phyloP scores from a whole-genome alignment of 495 filamentous ascomycete genomes.

The Parmelia sp. region DNA sequence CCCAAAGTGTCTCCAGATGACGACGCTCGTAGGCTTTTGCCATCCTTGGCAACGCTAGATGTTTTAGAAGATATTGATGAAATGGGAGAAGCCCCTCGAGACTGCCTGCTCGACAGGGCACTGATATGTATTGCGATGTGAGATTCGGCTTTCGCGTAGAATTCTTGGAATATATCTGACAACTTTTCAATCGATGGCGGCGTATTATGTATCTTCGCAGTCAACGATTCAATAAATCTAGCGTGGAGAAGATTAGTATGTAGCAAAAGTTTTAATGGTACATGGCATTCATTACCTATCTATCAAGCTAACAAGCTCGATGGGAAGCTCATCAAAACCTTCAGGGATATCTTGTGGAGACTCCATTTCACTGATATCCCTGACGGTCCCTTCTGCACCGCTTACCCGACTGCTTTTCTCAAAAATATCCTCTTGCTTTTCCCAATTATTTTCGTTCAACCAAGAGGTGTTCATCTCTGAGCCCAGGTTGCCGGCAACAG shows the following conservation, averaged over 20 bases:
- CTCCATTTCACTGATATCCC: conserved; percentile 23
- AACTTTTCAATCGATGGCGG: conserved; percentile 81
- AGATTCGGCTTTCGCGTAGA: conserved; percentile 74
- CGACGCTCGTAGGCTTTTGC: conserved; percentile 16
- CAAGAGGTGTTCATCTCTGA: conserved; percentile 25
- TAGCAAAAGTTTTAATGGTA: neutral
- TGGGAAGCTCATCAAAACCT: conserved; percentile 70
- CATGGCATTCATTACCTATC: conserved; percentile 58
- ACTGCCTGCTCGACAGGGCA: conserved; percentile 66
- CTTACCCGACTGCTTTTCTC: conserved; percentile 24
- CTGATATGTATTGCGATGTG: conserved; percentile 87
- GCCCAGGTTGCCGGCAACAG: conserved; percentile 39
- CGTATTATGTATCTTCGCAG: conserved; percentile 75
- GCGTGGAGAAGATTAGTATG: conserved; percentile 20
- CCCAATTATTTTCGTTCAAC: conserved; percentile 14
- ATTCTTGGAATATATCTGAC: conserved; percentile 86
- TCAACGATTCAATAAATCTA: conserved; percentile 88
- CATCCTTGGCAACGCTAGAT: conserved; percentile 15
- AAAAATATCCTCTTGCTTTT: conserved; percentile 35
- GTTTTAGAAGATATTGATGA: conserved; percentile 44
- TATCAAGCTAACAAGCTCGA: conserved; percentile 81
- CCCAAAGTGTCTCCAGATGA: conserved; percentile 25
- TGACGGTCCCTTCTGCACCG: conserved; percentile 14
- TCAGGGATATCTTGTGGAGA: conserved; percentile 38
- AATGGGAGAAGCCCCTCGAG: conserved; percentile 53